Evolutionary conservation across 257 asterid genomes (phyloP).

Genomic region (Solanum virginianum): DNA sequence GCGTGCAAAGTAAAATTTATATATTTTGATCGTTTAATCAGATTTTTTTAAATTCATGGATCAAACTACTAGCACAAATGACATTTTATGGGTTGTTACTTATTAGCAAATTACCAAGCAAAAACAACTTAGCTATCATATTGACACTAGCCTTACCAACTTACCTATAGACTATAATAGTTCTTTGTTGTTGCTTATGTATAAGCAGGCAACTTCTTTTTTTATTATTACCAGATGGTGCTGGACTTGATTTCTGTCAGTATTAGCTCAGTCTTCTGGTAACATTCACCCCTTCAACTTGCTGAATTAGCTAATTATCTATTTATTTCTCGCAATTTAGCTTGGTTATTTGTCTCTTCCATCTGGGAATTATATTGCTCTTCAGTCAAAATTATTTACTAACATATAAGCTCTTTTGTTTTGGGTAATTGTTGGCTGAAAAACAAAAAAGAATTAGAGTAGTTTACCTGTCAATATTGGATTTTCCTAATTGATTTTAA

Average conservation of each 20-base stretch:
- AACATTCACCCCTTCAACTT: background rate
- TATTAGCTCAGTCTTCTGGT: background rate
- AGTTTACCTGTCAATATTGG: background rate
- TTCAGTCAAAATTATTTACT: background rate
- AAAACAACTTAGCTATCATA: background rate
- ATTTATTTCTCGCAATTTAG: background rate
- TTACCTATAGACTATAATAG: background rate
- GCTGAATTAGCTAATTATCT: background rate
- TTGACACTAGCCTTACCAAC: background rate
- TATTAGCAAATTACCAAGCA: background rate
- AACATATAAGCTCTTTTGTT: background rate
- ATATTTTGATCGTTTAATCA: background rate
- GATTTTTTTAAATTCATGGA: background rate
- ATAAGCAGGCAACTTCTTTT: background rate
- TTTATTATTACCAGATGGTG: background rate
- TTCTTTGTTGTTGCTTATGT: background rate
- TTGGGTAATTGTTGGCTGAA: background rate
- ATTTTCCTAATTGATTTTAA: constrained; percentile 2
- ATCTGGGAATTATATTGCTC: background rate
- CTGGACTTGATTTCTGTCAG: background rate
- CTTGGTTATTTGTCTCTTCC: background rate
- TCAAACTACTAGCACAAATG: background rate
- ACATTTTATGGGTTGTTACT: background rate
- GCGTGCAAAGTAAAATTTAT: background rate
- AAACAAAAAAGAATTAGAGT: background rate